Base-by-base conservation (phyloP, 352 stramenopile species). In the Phytophthora sp. region DNA sequence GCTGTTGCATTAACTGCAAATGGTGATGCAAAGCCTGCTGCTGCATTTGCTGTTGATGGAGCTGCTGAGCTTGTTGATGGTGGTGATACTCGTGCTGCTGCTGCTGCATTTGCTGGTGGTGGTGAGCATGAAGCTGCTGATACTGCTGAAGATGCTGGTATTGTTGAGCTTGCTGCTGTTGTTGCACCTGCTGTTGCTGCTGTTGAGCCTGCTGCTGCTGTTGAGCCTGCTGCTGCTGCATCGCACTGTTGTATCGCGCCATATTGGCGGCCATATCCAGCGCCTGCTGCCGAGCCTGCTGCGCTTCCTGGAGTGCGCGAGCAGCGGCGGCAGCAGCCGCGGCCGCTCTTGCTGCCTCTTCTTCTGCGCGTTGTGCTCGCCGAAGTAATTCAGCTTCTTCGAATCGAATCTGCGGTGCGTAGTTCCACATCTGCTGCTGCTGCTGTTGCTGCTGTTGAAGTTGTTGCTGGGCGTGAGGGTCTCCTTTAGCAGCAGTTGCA, bases 261-360 rank as follows among this genome's bases (percentile, higher is more conserved):
- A 85, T 76, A 48, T 82, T 88, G 5, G 83, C 82, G 45, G 86
- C 85, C 86, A 94, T 89, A 43, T 95, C 82, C 68, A 94, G 75
- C 11, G 86, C 87, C 76, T 94, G 81, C 30, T 93, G 79, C 0
- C 86, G 82, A 11, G 87, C 87, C 44, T 92, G 77, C 18, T 89
- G 80, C 0, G 87, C 87, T 46, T 93, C 87, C 31, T 93, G 84
- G 2, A 92, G 71, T 5, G 87, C 87, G 38, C 84, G 72, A 0
- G 87, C 85, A 9, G 87, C 87, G 4, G 83, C 87, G 0, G 81
- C 84, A 0, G 87, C 87, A 0, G 81, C 85, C 1, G 81, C 86
- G 10, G 84, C 82, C 13, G 87, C 87, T 23, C 84, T 73, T 21
- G 84, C 79, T 10, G 87, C 87, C 34, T 96, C 87, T 74, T 96